These are phyloP conservation scores for Rosa multiflora DNA, from an alignment of 306 rosid species.

Conservation along the genomic window DNA sequence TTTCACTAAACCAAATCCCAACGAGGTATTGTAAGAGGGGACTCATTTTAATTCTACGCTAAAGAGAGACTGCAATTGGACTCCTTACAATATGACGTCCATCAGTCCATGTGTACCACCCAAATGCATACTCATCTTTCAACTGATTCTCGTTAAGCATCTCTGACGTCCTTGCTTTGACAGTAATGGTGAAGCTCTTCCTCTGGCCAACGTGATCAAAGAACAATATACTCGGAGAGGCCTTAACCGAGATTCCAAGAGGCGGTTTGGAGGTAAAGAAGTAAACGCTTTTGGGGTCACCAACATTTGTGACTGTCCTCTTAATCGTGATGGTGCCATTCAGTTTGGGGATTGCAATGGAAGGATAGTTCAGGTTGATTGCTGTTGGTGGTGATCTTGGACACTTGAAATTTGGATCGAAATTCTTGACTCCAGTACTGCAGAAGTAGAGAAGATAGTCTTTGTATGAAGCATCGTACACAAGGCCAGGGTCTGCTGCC, in stretches of 20 bases:
- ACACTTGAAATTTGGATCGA: slow-evolving; percentile 42
- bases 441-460: slow-evolving; percentile 73
- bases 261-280: slow-evolving; percentile 55
- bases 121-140: slow-evolving; percentile 51
- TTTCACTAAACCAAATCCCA: slow-evolving; percentile 15
- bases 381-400: slow-evolving; percentile 40
- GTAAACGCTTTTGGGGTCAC: slow-evolving; percentile 50
- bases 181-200: slow-evolving; percentile 55
- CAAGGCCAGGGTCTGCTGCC: slow-evolving; percentile 82
- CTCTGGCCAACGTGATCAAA: slow-evolving; percentile 60
- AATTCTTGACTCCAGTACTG: slow-evolving; percentile 32
- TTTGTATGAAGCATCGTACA: slow-evolving; percentile 69
- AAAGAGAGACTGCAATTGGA: slow-evolving; percentile 75
- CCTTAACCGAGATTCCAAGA: slow-evolving; percentile 45
- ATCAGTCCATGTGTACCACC: slow-evolving; percentile 72
- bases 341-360: slow-evolving; percentile 65
- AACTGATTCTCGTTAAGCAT: slow-evolving; percentile 15
- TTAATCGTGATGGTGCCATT: slow-evolving; percentile 33
- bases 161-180: slow-evolving; percentile 32
- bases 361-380: slow-evolving; percentile 74
- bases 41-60: slow-evolving; percentile 9
- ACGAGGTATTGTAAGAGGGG: not conserved
- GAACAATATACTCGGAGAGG: slow-evolving; percentile 53
- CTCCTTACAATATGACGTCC: slow-evolving; percentile 50
- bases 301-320: slow-evolving; percentile 84